Percentiles rank a stretch among this genome's conserved stretches.
Conservation (phyloP, 2,329 filamentous ascomycete species). For the Dactylonectria estremocensis region DNA sequence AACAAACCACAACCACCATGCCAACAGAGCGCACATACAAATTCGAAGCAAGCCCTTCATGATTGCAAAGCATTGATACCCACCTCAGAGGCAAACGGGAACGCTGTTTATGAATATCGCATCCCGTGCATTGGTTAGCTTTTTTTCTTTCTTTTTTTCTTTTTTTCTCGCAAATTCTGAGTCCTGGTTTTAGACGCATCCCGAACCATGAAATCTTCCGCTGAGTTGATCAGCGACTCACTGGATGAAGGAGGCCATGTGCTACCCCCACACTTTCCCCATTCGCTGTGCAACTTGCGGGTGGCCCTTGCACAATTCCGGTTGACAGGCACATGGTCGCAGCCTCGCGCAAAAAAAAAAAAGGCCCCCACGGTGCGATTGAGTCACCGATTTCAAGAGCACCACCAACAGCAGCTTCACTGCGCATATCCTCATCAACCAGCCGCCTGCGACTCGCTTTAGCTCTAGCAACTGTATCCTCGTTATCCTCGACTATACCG, state of each 20-base stretch:
- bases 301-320: constrained; percentile 15
- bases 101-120: background rate
- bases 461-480: background rate
- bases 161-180: background rate
- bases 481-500: background rate
- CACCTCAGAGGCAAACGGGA: constrained; percentile 3
- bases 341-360: constrained; percentile 51
- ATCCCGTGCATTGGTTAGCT: background rate
- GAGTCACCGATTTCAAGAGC: constrained; percentile 42
- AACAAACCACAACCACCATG: background rate
- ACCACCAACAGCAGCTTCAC: constrained; percentile 31
- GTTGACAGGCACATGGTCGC: constrained; percentile 23
- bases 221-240: background rate
- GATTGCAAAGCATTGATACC: constrained; percentile 32
- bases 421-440: constrained; percentile 29
- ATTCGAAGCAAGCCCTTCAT: constrained; percentile 15
- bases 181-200: constrained; percentile 23
- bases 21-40: constrained; percentile 6
- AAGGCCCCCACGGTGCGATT: constrained; percentile 41
- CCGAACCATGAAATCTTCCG: constrained; percentile 1
- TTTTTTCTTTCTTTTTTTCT: background rate
- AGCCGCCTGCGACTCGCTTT: constrained; percentile 31
- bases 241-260: constrained; percentile 42
- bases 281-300: constrained; percentile 29
- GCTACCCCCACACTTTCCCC: constrained; percentile 35